Conservation (phyloP, 2,329 filamentous ascomycete species). For the Botryosphaeria dothidea region DNA sequence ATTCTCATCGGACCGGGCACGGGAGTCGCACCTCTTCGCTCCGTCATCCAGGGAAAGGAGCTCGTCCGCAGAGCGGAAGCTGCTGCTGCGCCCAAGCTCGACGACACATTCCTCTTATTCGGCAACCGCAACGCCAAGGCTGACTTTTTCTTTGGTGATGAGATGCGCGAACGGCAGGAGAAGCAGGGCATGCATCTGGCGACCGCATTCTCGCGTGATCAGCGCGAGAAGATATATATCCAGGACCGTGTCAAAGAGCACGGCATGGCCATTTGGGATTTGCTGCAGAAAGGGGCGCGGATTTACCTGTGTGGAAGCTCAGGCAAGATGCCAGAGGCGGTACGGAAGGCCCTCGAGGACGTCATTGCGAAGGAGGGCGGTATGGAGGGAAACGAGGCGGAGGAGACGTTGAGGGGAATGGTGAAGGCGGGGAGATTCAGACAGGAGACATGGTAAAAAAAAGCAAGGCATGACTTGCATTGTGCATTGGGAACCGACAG, state of each 20-base stretch:
- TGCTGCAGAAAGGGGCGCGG: slow-evolving; percentile 54
- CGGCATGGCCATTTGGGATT: slow-evolving; percentile 51
- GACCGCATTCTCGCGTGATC: slow-evolving; percentile 70
- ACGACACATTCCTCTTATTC: slow-evolving; percentile 67
- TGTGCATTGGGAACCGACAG: no score
- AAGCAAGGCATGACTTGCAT: no score
- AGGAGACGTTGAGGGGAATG: slow-evolving; percentile 57
- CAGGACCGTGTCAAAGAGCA: slow-evolving; percentile 63
- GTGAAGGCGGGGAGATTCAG: slow-evolving; percentile 65
- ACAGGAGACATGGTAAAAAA: slow-evolving; percentile 67
- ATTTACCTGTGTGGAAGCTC: slow-evolving; percentile 62
- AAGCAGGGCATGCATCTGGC: slow-evolving; percentile 54
- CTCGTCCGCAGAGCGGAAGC: slow-evolving; percentile 43
- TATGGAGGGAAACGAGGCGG: slow-evolving; percentile 52
- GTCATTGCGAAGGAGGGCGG: slow-evolving; percentile 50
- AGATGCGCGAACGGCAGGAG: slow-evolving; percentile 48
- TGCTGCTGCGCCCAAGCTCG: slow-evolving; percentile 25
- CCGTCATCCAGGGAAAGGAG: slow-evolving; percentile 67
- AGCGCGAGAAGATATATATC: slow-evolving; percentile 64
- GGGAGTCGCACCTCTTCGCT: slow-evolving; percentile 80
- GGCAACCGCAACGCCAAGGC: slow-evolving; percentile 73
- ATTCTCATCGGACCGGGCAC: slow-evolving; percentile 84
- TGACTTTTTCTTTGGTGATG: slow-evolving; percentile 80
- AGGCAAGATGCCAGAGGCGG: slow-evolving; percentile 70
- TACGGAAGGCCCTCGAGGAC: slow-evolving; percentile 67